These are phyloP conservation scores for Rutstroemia sydowiana DNA, from an alignment of 2,329 filamentous ascomycete genomes.

Conservation along the genomic window DNA sequence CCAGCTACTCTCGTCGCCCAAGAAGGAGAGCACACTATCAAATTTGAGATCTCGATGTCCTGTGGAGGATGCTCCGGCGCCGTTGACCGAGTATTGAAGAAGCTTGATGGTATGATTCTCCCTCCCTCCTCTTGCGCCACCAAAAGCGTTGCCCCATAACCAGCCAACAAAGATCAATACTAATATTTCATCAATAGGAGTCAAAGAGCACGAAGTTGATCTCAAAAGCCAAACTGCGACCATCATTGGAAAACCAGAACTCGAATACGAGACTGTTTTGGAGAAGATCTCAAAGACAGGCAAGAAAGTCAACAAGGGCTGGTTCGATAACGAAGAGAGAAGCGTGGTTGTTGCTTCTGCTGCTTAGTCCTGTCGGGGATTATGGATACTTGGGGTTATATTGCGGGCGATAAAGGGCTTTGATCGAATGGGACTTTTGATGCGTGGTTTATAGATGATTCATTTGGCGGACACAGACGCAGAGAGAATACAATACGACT, in stretches of 20 bases:
- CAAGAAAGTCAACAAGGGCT: constrained; percentile 76
- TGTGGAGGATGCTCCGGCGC: constrained; percentile 96
- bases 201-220: constrained; percentile 79
- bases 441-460: too few relatives aligned
- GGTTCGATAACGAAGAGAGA: constrained; percentile 57
- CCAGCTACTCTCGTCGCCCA: constrained; percentile 4
- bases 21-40: constrained; percentile 64
- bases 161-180: too few relatives aligned
- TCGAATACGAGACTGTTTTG: constrained; percentile 75
- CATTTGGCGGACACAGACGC: too few relatives aligned
- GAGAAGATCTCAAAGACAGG: constrained; percentile 91
- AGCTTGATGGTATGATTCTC: constrained; percentile 63
- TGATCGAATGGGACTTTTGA: too few relatives aligned
- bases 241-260: constrained; percentile 60
- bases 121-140: not conserved
- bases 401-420: too few relatives aligned
- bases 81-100: constrained; percentile 84
- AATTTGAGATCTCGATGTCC: constrained; percentile 90
- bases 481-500: too few relatives aligned
- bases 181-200: constrained; percentile 41
- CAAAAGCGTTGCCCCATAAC: not conserved
- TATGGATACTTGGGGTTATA: too few relatives aligned
- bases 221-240: constrained; percentile 80
- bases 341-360: constrained; percentile 40
- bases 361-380: not conserved